Evolutionary conservation across 1,139 yeast genomes (phyloP).

Genomic region (Saccharomyces pastorianus): DNA sequence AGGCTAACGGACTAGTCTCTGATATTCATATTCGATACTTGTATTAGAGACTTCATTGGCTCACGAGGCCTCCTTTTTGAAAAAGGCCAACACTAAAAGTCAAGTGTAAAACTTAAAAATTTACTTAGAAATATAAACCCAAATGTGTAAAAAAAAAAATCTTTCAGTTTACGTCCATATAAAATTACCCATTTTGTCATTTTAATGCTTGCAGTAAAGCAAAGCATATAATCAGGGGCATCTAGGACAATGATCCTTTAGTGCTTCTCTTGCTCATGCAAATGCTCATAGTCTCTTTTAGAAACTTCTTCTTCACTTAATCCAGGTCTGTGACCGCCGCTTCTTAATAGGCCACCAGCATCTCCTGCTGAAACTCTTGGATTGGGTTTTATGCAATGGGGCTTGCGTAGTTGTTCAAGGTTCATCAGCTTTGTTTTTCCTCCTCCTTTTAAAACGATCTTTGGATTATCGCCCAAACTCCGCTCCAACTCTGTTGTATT

Average conservation of each 20-base stretch:
- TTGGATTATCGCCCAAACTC: conserved; percentile 2
- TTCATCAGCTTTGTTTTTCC: conserved; percentile 16
- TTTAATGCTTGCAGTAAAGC: not conserved
- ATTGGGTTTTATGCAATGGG: conserved; percentile 18
- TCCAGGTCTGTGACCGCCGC: conserved; percentile 18
- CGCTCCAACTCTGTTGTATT: not conserved
- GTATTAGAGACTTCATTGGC: not conserved
- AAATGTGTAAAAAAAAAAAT: not conserved
- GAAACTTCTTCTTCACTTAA: conserved; percentile 17
- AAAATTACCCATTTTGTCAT: not conserved
- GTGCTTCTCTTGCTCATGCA: not conserved
- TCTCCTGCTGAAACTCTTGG: not conserved
- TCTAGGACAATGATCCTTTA: not conserved
- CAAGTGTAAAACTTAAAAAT: not conserved
- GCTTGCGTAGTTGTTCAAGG: conserved; percentile 16
- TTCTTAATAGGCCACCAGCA: conserved; percentile 8
- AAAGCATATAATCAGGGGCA: not conserved
- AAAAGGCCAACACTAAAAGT: not conserved
- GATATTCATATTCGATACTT: not conserved
- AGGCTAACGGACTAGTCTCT: not conserved
- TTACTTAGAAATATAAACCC: not conserved
- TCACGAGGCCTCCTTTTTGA: not conserved
- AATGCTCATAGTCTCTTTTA: conserved; percentile 2
- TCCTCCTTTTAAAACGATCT: conserved; percentile 15
- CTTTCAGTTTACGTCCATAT: not conserved